Percentiles rank a stretch among this genome's conserved stretches.
These are phyloP conservation scores for Coelastrella sp. DNA, from an alignment of 139 green algal species.

Conservation along the genomic window DNA sequence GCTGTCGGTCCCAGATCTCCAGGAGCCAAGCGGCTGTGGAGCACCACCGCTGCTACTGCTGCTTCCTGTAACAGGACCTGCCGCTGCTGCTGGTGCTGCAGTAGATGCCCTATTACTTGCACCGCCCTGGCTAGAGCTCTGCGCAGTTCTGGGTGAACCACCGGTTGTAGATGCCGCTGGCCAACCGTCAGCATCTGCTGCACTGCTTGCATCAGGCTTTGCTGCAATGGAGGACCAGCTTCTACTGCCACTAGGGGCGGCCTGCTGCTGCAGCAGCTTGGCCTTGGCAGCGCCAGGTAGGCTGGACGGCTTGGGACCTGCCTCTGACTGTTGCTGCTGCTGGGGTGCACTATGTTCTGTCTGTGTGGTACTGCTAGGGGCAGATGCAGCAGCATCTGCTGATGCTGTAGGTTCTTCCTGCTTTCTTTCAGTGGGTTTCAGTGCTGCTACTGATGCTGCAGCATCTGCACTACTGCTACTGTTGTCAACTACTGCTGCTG, in stretches of 20 bases:
- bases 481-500: too few species aligned
- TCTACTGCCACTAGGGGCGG: not conserved
- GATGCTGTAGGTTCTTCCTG: too few species aligned
- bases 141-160: not conserved
- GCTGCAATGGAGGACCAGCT: slow-evolving; percentile 31
- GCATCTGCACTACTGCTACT: too few species aligned
- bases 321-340: too few species aligned
- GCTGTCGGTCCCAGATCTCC: slow-evolving; percentile 4
- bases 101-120: too few species aligned
- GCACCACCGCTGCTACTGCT: not conserved
- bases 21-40: slow-evolving; percentile 31
- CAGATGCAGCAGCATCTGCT: too few species aligned
- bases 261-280: slow-evolving; percentile 29
- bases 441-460: too few species aligned
- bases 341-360: too few species aligned
- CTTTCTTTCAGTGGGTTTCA: too few species aligned
- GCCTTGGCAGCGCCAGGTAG: too few species aligned
- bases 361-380: too few species aligned
- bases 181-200: not conserved
- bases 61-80: not conserved
- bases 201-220: not conserved
- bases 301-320: not conserved
- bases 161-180: not conserved
- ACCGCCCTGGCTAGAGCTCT: not conserved
- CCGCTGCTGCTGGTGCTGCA: slow-evolving; percentile 19